Conservation (phyloP, 208 protist genomes). For the Herpetomonas tarakana region DNA sequence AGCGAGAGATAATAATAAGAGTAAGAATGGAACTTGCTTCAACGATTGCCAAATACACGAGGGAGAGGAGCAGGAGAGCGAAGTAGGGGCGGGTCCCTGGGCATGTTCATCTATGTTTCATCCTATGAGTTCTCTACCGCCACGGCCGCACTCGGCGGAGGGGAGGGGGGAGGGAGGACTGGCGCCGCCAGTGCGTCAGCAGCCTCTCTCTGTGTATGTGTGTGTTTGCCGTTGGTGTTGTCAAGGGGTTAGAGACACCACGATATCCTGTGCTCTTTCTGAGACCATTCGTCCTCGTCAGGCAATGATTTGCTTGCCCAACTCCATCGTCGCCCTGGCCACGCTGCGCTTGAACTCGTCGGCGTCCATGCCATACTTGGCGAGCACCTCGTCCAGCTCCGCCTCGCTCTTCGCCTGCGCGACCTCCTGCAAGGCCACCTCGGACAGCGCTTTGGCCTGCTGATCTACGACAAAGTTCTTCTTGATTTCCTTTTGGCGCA, state of each 20-base stretch:
- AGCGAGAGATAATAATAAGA: not conserved
- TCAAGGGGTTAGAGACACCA: too few species aligned
- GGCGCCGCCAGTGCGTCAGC: too few species aligned
- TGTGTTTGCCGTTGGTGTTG: too few species aligned
- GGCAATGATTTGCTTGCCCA: too few species aligned
- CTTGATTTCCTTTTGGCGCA: slow-evolving; percentile 86
- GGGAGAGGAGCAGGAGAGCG: not conserved
- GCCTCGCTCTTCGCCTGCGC: slow-evolving; percentile 30
- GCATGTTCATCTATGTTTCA: too few species aligned
- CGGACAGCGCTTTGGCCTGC: slow-evolving; percentile 64
- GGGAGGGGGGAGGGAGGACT: too few species aligned
- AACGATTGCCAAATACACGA: not conserved
- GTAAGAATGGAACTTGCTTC: not conserved
- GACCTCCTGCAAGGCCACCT: slow-evolving; percentile 51
- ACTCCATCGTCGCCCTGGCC: slow-evolving; percentile 40
- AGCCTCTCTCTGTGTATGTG: too few species aligned
- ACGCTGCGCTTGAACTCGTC: slow-evolving; percentile 61
- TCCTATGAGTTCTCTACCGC: too few species aligned
- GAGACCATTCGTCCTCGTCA: too few species aligned
- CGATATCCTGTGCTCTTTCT: too few species aligned
- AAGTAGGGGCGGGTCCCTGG: not conserved
- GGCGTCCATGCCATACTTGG: slow-evolving; percentile 79
- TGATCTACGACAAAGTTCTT: slow-evolving; percentile 90
- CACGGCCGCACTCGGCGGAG: too few species aligned
- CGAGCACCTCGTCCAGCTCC: slow-evolving; percentile 49